Conservation (phyloP, 257 asterid genomes). For the Jasminum sambac region DNA sequence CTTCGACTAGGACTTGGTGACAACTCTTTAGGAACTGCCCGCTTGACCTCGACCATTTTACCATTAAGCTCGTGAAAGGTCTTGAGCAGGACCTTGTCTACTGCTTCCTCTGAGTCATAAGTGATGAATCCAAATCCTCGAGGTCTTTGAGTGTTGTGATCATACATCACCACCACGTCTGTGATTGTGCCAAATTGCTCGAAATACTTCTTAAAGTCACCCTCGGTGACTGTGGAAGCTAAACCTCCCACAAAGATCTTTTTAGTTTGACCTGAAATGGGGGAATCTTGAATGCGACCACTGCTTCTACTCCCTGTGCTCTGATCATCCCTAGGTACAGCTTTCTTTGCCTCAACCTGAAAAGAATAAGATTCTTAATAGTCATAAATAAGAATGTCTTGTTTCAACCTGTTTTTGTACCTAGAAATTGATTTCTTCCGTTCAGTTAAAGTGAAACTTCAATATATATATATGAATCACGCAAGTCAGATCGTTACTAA, state of each 20-base stretch:
- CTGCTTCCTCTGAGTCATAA: conserved; percentile 34
- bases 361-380: neutral
- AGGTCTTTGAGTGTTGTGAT: conserved; percentile 38
- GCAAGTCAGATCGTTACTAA: too few relatives aligned
- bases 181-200: conserved; percentile 34
- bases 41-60: conserved; percentile 37
- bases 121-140: conserved; percentile 38
- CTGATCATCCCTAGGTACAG: conserved; percentile 37
- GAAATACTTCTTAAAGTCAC: conserved; percentile 32
- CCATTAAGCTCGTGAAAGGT: conserved; percentile 35
- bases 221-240: conserved; percentile 35
- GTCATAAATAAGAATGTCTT: neutral
- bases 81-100: conserved; percentile 32
- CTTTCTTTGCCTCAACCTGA: conserved; percentile 36
- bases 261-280: conserved; percentile 33
- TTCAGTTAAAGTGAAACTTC: too few relatives aligned
- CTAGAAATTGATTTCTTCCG: too few relatives aligned
- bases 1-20: conserved; percentile 32
- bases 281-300: conserved; percentile 33
- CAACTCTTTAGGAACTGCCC: conserved; percentile 36
- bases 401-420: too few relatives aligned
- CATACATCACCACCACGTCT: conserved; percentile 35
- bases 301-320: conserved; percentile 33
- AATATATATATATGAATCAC: too few relatives aligned
- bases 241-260: conserved; percentile 33